These are phyloP conservation scores for Medicago arabica DNA, from an alignment of 306 rosid species.

Conservation along the genomic window DNA sequence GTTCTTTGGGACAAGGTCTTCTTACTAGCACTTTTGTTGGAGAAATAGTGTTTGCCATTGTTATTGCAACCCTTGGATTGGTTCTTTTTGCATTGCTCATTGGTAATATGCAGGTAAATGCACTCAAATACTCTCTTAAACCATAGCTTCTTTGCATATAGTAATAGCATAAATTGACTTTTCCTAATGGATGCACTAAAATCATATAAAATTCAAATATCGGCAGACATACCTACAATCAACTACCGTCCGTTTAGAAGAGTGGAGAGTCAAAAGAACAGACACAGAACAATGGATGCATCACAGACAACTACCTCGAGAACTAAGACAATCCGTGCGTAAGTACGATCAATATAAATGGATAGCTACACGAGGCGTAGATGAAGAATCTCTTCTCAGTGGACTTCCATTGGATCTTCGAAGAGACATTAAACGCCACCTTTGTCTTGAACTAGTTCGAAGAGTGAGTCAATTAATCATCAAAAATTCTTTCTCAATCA, in stretches of 20 bases:
- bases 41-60: slow-evolving; percentile 75
- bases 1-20: slow-evolving; percentile 86
- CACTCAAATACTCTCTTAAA: not conserved
- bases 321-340: slow-evolving; percentile 66
- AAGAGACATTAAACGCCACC: slow-evolving; percentile 86
- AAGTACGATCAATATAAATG: slow-evolving; percentile 81
- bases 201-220: slow-evolving; percentile 12
- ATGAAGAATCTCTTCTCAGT: slow-evolving; percentile 71
- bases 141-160: not conserved
- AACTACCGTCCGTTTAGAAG: slow-evolving; percentile 72
- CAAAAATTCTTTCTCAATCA: not conserved
- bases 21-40: slow-evolving; percentile 79
- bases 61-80: slow-evolving; percentile 72
- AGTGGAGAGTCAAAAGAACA: slow-evolving; percentile 82
- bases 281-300: slow-evolving; percentile 93
- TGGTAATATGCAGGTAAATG: slow-evolving; percentile 86
- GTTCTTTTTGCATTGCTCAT: slow-evolving; percentile 84
- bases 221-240: slow-evolving; percentile 79
- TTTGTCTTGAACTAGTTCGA: slow-evolving; percentile 82
- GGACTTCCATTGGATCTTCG: slow-evolving; percentile 75
- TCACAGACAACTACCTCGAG: slow-evolving; percentile 76
- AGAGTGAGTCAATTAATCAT: slow-evolving; percentile 53
- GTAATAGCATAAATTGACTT: not conserved
- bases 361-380: slow-evolving; percentile 86
- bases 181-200: not conserved